phyloP scores from a whole-genome alignment of 2,329 filamentous ascomycete species.

The Claviceps digitariae region DNA sequence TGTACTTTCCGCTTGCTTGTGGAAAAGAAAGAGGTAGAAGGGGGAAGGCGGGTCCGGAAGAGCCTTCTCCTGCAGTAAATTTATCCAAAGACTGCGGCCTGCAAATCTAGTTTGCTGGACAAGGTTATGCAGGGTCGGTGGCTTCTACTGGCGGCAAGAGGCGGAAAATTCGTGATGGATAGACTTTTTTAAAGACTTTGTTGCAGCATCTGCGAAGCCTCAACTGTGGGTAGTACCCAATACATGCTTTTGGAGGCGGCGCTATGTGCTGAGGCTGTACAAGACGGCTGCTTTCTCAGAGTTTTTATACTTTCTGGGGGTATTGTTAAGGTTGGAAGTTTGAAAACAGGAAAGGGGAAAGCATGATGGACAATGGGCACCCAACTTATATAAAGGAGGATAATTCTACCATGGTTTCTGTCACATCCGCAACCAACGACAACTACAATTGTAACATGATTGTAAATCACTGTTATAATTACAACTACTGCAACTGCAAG shows the following conservation, averaged over 20 bases:
- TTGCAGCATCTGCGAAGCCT: not conserved
- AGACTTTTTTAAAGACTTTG: not conserved
- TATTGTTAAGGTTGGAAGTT: not conserved
- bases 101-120: not conserved
- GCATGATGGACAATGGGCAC: not conserved
- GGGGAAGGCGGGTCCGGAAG: too few relatives aligned
- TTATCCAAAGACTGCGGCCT: not conserved
- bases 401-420: too few relatives aligned
- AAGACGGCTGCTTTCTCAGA: not conserved
- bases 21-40: too few relatives aligned
- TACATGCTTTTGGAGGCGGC: not conserved
- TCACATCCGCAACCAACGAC: not conserved
- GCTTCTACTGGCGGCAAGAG: not conserved
- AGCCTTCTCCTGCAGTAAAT: not conserved
- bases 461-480: not conserved
- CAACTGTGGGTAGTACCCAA: not conserved
- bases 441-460: not conserved
- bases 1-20: too few relatives aligned
- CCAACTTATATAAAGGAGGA: not conserved
- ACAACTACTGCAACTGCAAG: too few relatives aligned
- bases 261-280: not conserved
- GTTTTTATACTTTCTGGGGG: not conserved
- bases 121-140: not conserved
- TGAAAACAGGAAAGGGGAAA: not conserved
- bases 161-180: too few relatives aligned